Conservation (phyloP, 805 yeast genomes). For the Starmerella ratchasimensis region DNA sequence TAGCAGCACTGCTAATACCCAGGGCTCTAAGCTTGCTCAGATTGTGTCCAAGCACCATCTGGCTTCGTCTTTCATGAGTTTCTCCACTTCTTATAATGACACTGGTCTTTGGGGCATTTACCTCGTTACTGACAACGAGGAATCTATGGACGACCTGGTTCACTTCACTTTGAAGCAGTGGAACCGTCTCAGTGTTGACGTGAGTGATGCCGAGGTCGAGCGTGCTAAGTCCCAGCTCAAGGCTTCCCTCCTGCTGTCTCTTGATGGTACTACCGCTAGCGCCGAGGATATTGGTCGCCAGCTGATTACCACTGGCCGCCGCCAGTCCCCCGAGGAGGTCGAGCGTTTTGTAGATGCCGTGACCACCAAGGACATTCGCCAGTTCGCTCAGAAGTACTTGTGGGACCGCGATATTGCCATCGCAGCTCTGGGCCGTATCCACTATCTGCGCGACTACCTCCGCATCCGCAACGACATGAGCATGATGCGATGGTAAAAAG, state of each 20-base stretch:
- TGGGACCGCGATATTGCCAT: slow-evolving; percentile 70
- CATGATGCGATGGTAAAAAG: slow-evolving; percentile 28
- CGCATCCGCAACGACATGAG: slow-evolving; percentile 41
- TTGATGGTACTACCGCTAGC: slow-evolving; percentile 89
- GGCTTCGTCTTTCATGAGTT: slow-evolving; percentile 92
- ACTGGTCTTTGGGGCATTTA: slow-evolving; percentile 97
- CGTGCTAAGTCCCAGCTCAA: slow-evolving; percentile 90
- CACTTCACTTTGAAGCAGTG: slow-evolving; percentile 75
- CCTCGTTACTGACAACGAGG: slow-evolving; percentile 64
- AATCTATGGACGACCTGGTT: slow-evolving; percentile 51
- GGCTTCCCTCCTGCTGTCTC: slow-evolving; percentile 74
- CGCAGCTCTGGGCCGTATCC: slow-evolving; percentile 80
- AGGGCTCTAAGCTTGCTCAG: slow-evolving; percentile 71
- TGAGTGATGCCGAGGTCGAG: slow-evolving; percentile 74
- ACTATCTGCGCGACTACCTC: slow-evolving; percentile 52
- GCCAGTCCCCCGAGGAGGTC: slow-evolving; percentile 60
- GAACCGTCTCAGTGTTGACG: slow-evolving; percentile 71
- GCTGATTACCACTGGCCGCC: slow-evolving; percentile 79
- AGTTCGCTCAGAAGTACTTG: slow-evolving; percentile 78
- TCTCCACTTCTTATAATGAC: slow-evolving; percentile 92
- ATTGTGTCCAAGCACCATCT: slow-evolving; percentile 48
- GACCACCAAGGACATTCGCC: slow-evolving; percentile 61
- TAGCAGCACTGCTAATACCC: slow-evolving; percentile 64
- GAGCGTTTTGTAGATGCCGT: slow-evolving; percentile 65
- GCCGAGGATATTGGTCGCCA: slow-evolving; percentile 98